Conservation (phyloP, 345 rosid genomes). For the Pugionium dolabratum region DNA sequence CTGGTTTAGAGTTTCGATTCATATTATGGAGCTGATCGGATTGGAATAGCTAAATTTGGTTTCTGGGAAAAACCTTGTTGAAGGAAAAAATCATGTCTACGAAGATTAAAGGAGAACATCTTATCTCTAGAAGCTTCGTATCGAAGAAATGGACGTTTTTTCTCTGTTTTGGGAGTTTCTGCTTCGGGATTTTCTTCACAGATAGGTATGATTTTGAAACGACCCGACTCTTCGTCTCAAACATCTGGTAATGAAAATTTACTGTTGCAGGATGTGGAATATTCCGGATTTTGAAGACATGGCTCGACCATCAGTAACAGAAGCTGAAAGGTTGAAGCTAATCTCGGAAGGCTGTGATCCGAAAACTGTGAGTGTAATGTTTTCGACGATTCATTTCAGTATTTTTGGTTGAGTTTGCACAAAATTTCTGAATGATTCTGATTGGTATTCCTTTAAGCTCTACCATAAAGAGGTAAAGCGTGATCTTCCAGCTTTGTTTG, state of each 20-base stretch:
- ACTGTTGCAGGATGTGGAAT: slow-evolving; percentile 61
- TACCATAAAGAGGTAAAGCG: slow-evolving; percentile 69
- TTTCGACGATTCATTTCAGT: neutral
- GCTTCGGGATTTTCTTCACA: slow-evolving; percentile 82
- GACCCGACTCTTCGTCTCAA: neutral
- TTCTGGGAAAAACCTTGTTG: neutral
- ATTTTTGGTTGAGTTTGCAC: neutral
- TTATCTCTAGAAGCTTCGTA: slow-evolving; percentile 45
- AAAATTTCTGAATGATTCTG: slow-evolving; percentile 39
- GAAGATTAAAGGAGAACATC: slow-evolving; percentile 69
- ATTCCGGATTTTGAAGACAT: slow-evolving; percentile 69
- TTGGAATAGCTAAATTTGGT: neutral
- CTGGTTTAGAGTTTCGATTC: neutral
- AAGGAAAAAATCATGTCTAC: slow-evolving; percentile 45
- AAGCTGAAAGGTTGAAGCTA: slow-evolving; percentile 71
- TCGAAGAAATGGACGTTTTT: slow-evolving; percentile 75
- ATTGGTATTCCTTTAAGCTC: slow-evolving; percentile 44
- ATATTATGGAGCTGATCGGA: too few species aligned
- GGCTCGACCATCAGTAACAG: slow-evolving; percentile 55
- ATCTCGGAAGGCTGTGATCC: slow-evolving; percentile 78
- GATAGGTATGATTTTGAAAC: slow-evolving; percentile 40
- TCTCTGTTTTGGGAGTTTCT: slow-evolving; percentile 78
- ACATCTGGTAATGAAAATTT: slow-evolving; percentile 19
- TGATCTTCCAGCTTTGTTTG: slow-evolving; percentile 56
- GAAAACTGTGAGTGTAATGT: slow-evolving; percentile 52